Evolutionary conservation across 2,329 filamentous ascomycete genomes (phyloP).

Genomic region (Aureobasidium sp.): DNA sequence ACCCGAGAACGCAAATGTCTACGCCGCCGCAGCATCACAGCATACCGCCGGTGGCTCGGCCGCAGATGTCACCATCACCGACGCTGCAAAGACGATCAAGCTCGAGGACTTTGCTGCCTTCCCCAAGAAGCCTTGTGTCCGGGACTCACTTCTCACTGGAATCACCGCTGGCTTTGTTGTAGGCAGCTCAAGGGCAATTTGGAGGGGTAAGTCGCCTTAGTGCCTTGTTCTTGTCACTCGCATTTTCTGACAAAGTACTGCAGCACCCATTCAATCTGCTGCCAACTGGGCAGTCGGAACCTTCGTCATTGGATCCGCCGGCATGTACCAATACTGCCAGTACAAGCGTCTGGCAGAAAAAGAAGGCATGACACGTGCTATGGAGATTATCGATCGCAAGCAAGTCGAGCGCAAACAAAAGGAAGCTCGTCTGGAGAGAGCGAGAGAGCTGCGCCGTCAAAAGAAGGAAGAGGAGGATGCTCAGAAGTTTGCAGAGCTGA

Average conservation of each 20-base stretch:
- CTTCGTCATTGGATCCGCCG: slow-evolving; percentile 62
- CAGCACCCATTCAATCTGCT: slow-evolving; percentile 56
- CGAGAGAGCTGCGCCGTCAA: slow-evolving; percentile 33
- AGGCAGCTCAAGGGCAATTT: slow-evolving; percentile 65
- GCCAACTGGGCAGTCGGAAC: slow-evolving; percentile 81
- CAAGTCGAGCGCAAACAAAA: slow-evolving; percentile 54
- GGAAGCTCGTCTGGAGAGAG: slow-evolving; percentile 37
- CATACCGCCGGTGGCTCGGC: slow-evolving; percentile 57
- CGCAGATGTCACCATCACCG: slow-evolving; percentile 44
- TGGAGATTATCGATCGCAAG: slow-evolving; percentile 72
- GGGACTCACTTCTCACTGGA: slow-evolving; percentile 74
- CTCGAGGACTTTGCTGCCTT: slow-evolving; percentile 62
- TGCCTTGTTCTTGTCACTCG: neutral
- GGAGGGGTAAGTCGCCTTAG: slow-evolving; percentile 55
- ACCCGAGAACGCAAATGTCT: slow-evolving; percentile 44
- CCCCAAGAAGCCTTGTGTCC: slow-evolving; percentile 74
- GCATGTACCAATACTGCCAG: slow-evolving; percentile 79
- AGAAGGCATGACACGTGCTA: slow-evolving; percentile 74
- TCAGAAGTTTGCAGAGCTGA: slow-evolving; percentile 27
- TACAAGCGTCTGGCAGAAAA: slow-evolving; percentile 66
- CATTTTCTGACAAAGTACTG: slow-evolving; percentile 19
- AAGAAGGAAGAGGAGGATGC: slow-evolving; percentile 39
- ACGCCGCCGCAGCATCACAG: slow-evolving; percentile 48
- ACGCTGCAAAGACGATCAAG: slow-evolving; percentile 62
- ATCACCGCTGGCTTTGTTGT: slow-evolving; percentile 72